Percentiles rank a stretch among this genome's conserved stretches.
Conservation (phyloP, 1,284 basidiomycete genomes). For the Ganoderma resinaceum region DNA sequence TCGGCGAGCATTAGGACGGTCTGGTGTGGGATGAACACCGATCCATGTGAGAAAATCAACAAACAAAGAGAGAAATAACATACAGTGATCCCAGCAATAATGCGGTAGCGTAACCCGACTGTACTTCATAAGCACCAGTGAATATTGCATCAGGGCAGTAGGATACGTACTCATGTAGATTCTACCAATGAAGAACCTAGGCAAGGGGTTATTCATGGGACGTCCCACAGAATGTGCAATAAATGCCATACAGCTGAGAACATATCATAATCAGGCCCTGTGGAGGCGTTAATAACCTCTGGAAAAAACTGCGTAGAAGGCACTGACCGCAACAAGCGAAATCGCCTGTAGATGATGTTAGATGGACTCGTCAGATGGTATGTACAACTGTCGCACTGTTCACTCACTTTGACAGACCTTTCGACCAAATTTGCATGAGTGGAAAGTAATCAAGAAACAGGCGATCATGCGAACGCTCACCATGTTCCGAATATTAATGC, state of each 20-base stretch:
- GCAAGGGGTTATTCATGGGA: not conserved
- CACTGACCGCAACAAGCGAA: not conserved
- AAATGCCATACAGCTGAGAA: not conserved
- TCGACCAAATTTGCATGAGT: not conserved
- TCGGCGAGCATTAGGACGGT: not conserved
- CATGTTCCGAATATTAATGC: not conserved
- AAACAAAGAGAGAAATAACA: not conserved
- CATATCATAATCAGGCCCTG: not conserved
- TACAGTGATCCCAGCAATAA: not conserved
- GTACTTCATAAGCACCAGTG: not conserved
- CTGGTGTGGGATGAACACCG: not conserved
- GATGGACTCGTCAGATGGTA: not conserved
- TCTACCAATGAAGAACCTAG: not conserved
- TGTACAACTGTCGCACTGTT: not conserved
- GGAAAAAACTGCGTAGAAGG: not conserved
- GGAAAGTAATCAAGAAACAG: not conserved
- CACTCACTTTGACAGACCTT: not conserved
- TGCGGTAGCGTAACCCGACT: not conserved
- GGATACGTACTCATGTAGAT: not conserved
- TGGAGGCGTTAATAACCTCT: not conserved
- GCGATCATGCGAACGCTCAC: not conserved
- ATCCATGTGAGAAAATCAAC: not conserved
- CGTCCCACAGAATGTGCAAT: not conserved
- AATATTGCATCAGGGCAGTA: not conserved
- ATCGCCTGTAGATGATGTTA: not conserved